Conservation (phyloP, 2,329 filamentous ascomycete species). For the Colletotrichum sp. region DNA sequence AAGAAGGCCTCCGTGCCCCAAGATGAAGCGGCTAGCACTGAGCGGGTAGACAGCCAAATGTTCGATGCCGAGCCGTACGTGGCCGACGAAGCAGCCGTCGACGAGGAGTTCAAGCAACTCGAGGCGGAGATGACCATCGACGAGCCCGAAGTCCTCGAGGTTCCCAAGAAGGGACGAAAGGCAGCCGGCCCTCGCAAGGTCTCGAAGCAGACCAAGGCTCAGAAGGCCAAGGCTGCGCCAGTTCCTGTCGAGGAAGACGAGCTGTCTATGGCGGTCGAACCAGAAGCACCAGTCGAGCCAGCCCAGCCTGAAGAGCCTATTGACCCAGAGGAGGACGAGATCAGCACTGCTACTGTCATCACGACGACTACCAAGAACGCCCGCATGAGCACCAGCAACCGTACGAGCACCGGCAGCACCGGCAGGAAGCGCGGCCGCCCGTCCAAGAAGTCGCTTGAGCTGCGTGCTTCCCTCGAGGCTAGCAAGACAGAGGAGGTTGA, state of each 20-base stretch:
- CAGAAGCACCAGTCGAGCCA: neutral
- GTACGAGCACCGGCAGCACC: constrained; percentile 9
- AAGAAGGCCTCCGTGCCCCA: constrained; percentile 31
- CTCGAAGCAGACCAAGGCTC: constrained; percentile 55
- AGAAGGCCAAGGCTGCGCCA: constrained; percentile 44
- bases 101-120: constrained; percentile 55
- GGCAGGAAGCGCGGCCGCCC: constrained; percentile 37
- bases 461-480: constrained; percentile 23
- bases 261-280: constrained; percentile 22
- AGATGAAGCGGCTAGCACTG: constrained; percentile 26
- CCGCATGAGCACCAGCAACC: neutral
- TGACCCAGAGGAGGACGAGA: constrained; percentile 36
- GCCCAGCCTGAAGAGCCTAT: constrained; percentile 14
- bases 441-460: constrained; percentile 33
- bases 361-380: constrained; percentile 37
- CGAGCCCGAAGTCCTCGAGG: constrained; percentile 40
- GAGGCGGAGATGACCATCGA: constrained; percentile 50
- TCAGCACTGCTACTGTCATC: constrained; percentile 47
- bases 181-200: constrained; percentile 51
- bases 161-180: constrained; percentile 62
- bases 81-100: constrained; percentile 51
- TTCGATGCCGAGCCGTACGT: constrained; percentile 53
- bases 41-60: constrained; percentile 50
- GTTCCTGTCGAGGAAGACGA: constrained; percentile 21
- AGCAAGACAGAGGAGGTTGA: neutral